Evolutionary conservation across 257 asterid genomes (phyloP), one percentile per base, ranked within the genome.

Genomic region (Ligustrum vulgare): DNA sequence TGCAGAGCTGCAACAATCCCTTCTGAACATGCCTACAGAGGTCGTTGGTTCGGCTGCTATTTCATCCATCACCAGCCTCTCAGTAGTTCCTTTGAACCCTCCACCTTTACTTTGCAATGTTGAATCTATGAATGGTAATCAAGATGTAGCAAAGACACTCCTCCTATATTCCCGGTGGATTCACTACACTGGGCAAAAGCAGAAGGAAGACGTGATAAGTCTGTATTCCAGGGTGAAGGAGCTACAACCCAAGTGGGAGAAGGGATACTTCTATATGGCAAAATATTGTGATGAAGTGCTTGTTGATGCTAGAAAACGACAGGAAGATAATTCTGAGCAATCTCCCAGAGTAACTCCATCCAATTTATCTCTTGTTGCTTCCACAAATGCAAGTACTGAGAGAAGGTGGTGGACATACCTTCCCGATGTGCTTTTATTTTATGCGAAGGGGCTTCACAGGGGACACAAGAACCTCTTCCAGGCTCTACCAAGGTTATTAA

Each of bases 171-270:
- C 96, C 6, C 88, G 99, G 86, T 94, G 98, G 98, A 94, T 91
- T 80, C 99, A 94, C 79, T 88, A 91, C 79, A 94, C 96, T 69
- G 99, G 99, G 72, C 97, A 89, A 82, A 94, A 94, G 87, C 97
- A 91, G 80, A 94, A 92, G 87, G 97, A 92, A 85, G 97, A 94
- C 73, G 93, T 94, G 82, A 88, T 92, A 64, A 94, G 75, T 81
- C 86, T 94, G 74, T 94, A 92, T 84, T 86, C 97, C 72, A 87
- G 99, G 84, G 99, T 94, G 78, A 94, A 85, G 84, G 93, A 89
- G 81, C 80, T 94, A 81, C 99, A 91, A 83, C 97, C 99, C 73
- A 91, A 85, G 82, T 94, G 98, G 99, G 99, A 94, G 82, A 92
- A 89, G 75, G 99, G 99, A 36, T 92, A 87, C 84, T 94, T 94